A percentile compares a stretch with the other conserved stretches of the same genome.
Evolutionary conservation across 1,284 basidiomycete genomes (phyloP).

Genomic region (Rhodotorula sp.): DNA sequence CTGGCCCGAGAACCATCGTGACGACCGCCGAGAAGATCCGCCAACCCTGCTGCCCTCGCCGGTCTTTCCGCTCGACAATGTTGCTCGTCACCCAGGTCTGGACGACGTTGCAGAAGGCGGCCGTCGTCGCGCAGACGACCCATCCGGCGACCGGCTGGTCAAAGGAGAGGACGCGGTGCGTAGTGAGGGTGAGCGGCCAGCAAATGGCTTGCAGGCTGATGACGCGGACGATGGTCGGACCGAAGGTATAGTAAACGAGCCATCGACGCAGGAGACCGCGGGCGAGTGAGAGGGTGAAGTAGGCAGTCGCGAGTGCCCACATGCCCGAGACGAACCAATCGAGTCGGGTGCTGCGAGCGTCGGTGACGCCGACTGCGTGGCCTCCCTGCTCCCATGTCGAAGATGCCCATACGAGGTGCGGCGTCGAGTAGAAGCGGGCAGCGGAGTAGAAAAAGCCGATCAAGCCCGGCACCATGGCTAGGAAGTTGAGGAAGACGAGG

Average conservation of each 20-base stretch:
- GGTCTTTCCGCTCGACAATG: conserved; percentile 40
- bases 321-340: conserved; percentile 43
- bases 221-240: conserved; percentile 42
- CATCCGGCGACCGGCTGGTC: conserved; percentile 40
- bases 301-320: conserved; percentile 43
- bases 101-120: conserved; percentile 41
- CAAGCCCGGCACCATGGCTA: conserved; percentile 36
- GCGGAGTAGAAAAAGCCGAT: conserved; percentile 38
- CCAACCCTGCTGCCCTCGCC: conserved; percentile 27
- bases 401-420: conserved; percentile 14
- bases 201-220: conserved; percentile 44
- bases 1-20: conserved; percentile 32
- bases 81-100: conserved; percentile 40
- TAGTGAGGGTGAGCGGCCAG: conserved; percentile 42
- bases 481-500: conserved; percentile 32
- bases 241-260: conserved; percentile 42
- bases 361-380: conserved; percentile 12
- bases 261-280: conserved; percentile 40
- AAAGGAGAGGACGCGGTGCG: conserved; percentile 37
- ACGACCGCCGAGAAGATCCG: conserved; percentile 22
- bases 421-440: conserved; percentile 31
- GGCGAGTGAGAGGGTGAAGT: conserved; percentile 42
- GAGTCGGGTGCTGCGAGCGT: conserved; percentile 33
- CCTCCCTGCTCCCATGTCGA: conserved; percentile 16
- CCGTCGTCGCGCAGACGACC: conserved; percentile 40